Evolutionary conservation across 169 alveolate genomes (phyloP).

Genomic region (Plasmodium blacklocki): DNA sequence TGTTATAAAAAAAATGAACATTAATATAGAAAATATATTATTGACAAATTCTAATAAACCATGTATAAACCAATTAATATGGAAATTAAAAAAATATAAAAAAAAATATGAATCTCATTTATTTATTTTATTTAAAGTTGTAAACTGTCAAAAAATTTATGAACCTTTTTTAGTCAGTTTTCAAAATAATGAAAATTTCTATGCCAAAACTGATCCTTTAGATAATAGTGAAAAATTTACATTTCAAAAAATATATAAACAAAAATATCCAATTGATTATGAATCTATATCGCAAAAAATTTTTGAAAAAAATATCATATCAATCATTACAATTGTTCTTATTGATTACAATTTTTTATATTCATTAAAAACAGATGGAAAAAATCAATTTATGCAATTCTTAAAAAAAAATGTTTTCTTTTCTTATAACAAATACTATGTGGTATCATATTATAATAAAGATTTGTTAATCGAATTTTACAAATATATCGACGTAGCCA

Average conservation of each 20-base stretch:
- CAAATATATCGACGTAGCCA: conserved; percentile 18
- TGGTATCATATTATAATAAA: conserved; percentile 27
- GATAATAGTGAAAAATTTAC: conserved; percentile 30
- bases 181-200: conserved; percentile 48
- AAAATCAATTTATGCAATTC: neutral
- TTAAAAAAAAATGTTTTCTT: conserved; percentile 17
- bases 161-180: conserved; percentile 37
- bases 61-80: conserved; percentile 30
- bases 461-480: conserved; percentile 25
- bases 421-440: conserved; percentile 24
- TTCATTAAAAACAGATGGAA: neutral
- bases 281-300: conserved; percentile 41
- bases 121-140: conserved; percentile 50
- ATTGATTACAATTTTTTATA: conserved; percentile 39
- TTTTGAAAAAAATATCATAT: conserved; percentile 27
- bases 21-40: conserved; percentile 4
- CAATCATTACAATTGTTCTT: conserved; percentile 42
- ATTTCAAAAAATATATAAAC: conserved; percentile 58
- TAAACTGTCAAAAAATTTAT: conserved; percentile 38
- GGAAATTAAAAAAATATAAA: conserved; percentile 31
- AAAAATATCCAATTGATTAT: conserved; percentile 24
- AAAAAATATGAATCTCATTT: conserved; percentile 46
- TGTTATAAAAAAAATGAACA: conserved; percentile 16
- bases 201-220: conserved; percentile 24
- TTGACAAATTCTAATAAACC: conserved; percentile 3